A percentile compares a stretch with the other conserved stretches of the same genome.
Conservation (phyloP, 73 alveolate genomes). For the Stentor coeruleus region DNA sequence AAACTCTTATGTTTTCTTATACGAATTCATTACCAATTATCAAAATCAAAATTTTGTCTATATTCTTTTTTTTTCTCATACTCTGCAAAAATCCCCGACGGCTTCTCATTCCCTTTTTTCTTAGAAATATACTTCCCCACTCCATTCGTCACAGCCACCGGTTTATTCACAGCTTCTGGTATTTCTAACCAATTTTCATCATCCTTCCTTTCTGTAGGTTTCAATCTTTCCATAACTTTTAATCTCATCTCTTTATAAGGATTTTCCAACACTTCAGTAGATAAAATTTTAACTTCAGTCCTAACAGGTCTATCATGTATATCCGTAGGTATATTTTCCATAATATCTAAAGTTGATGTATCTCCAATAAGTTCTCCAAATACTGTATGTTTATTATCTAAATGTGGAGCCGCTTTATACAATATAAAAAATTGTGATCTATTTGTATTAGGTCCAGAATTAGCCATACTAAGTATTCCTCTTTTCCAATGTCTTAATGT, state of each 20-base stretch:
- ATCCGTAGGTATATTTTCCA: slow-evolving; percentile 55
- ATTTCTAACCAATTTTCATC: slow-evolving; percentile 20
- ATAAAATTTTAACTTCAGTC: slow-evolving; percentile 60
- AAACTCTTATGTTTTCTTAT: too few species aligned
- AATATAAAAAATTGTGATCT: slow-evolving; percentile 62
- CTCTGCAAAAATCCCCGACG: slow-evolving; percentile 21
- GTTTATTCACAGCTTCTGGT: slow-evolving; percentile 12
- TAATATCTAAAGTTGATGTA: slow-evolving; percentile 54
- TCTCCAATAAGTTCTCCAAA: slow-evolving; percentile 77
- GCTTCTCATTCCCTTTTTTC: not conserved
- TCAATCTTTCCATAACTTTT: slow-evolving; percentile 40
- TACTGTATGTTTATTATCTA: slow-evolving; percentile 81
- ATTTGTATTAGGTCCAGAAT: slow-evolving; percentile 67
- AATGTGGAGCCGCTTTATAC: slow-evolving; percentile 49
- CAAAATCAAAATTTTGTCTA: slow-evolving; percentile 1
- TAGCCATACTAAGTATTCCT: slow-evolving; percentile 75
- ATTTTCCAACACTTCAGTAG: slow-evolving; percentile 62
- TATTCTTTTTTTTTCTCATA: not conserved
- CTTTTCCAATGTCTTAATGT: slow-evolving; percentile 57
- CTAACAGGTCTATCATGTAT: slow-evolving; percentile 47
- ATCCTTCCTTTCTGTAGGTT: slow-evolving; percentile 50
- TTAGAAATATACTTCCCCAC: slow-evolving; percentile 9
- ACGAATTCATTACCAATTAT: slow-evolving; percentile 20
- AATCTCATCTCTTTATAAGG: slow-evolving; percentile 77
- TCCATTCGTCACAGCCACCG: not conserved